Evolutionary conservation across 2,329 filamentous ascomycete species (phyloP), one percentile per base, ranked within the genome.

Genomic region (Harringtonia aguacate): DNA sequence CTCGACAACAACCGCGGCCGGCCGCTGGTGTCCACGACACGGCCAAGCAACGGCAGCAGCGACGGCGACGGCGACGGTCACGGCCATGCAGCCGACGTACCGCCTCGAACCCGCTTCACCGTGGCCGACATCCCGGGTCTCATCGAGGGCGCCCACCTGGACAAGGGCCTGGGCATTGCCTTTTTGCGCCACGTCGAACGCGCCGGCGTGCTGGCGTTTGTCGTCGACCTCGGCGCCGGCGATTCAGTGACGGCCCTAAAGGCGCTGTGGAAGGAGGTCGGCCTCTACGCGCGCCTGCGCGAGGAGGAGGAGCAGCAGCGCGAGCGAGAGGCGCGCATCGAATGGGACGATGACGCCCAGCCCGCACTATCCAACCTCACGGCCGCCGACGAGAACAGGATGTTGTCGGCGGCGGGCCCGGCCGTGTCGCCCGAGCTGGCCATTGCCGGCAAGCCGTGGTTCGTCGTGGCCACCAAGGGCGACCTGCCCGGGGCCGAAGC

Each of bases 111-210:
- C 1, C 80, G 84, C 46, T 95, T 97, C 62, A 94, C 86, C 9
- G 83, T 98, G 47, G 92, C 92, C 15, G 92, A 98, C 60, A 97
- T 98, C 46, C 92, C 92, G 2, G 92, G 92, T 2, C 69, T 98
- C 47, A 87, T 98, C 39, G 82, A 94, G 61, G 88, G 86, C 52
- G 92, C 92, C 0, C 90, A 97, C 63, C 73, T 95, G 9, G 89
- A 98, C 63, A 84, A 81, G 51, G 92, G 92, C 0, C 75, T 98
- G 0, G 92, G 92, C 1, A 79, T 95, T 36, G 87, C 84, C 36
- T 98, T 98, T 61, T 67, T 98, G 15, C 81, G 92, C 14, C 92
- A 98, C 61, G 86, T 98, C 39, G 92, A 98, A 66, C 83, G 92
- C 36, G 92, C 92, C 13, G 81, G 86, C 36, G 86, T 97, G 39